Conservation (phyloP, 2,329 filamentous ascomycete species). For the Fusarium lateritium region DNA sequence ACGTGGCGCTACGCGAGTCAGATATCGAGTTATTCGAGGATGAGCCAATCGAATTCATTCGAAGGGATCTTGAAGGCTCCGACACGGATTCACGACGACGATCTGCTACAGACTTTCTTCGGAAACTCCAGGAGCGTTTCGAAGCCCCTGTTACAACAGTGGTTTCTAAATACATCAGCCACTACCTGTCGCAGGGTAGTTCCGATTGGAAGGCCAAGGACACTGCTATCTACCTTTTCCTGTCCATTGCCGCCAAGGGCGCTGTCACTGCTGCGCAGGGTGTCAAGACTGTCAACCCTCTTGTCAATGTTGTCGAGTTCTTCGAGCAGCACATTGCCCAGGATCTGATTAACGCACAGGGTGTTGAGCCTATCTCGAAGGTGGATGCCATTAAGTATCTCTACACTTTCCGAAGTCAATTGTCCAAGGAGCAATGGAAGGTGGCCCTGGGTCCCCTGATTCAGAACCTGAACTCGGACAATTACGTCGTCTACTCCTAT, state of each 20-base stretch:
- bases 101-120: conserved; percentile 94
- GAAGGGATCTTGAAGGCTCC: conserved; percentile 93
- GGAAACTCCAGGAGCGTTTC: conserved; percentile 90
- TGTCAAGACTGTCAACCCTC: conserved; percentile 89
- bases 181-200: conserved; percentile 86
- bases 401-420: conserved; percentile 95
- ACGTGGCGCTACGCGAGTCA: conserved; percentile 90
- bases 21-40: conserved; percentile 98
- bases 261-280: conserved; percentile 88
- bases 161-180: conserved; percentile 88
- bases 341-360: conserved; percentile 82
- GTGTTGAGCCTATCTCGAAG: conserved; percentile 87
- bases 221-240: conserved; percentile 96
- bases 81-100: conserved; percentile 94
- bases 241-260: conserved; percentile 94
- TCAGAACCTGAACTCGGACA: conserved; percentile 88
- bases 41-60: conserved; percentile 98
- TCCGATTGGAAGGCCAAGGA: conserved; percentile 97
- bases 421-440: conserved; percentile 93
- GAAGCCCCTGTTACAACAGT: conserved; percentile 87
- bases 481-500: conserved; percentile 98
- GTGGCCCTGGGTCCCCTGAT: conserved; percentile 91
- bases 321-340: conserved; percentile 93
- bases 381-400: conserved; percentile 99
- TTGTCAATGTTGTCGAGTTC: conserved; percentile 92